Base-by-base conservation (phyloP, 495 filamentous ascomycete species). In the Aspergillus cavernicola region DNA sequence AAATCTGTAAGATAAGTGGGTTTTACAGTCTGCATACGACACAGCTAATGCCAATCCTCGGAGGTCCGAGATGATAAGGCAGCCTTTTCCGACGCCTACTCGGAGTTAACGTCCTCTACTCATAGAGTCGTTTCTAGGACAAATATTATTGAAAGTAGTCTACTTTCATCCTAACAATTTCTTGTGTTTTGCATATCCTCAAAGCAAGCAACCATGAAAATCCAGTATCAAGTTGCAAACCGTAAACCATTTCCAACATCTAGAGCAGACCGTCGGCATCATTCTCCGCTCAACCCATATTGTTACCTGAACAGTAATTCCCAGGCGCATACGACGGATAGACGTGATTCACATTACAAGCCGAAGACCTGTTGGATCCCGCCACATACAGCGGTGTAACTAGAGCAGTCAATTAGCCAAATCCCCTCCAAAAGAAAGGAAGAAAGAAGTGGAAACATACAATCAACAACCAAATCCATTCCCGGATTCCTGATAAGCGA, bases 291-390 rank as follows among this genome's bases (percentile, higher is more conserved):
- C n/a, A n/a, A n/a, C n/a, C n/a, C n/a, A n/a, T n/a, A n/a, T n/a
- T n/a, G 31, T 18, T 12, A 52, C 15, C 16, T 54, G 22, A 54
- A 39, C 42, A 54, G 6, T 20, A 54, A 23, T 48, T 22, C 12
- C 19, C 33, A 5, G 29, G 33, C 18, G 36, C 13, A 18, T 40
- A 40, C 1, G 24, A 29, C 9, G 52, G 43, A 10, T 46, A 54
- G 12, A 54, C 33, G 19, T 54, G 52, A 12, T 41, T 35, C 24
- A 48, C 35, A 24, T 47, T 54, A 31, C 43, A 54, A 26, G 16
- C 16, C 11, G 37, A 32, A 19, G 35, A 19, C 9, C 32, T n/a
- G 24, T 31, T 32, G 11, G 16, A 23, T 7, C 38, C 18, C 38
- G 28, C 28, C 10, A 32, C 35, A 39, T 32, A 47, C 16, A 46